Evolutionary conservation across 2,329 filamentous ascomycete genomes (phyloP).

Genomic region (Penicillium expansum): DNA sequence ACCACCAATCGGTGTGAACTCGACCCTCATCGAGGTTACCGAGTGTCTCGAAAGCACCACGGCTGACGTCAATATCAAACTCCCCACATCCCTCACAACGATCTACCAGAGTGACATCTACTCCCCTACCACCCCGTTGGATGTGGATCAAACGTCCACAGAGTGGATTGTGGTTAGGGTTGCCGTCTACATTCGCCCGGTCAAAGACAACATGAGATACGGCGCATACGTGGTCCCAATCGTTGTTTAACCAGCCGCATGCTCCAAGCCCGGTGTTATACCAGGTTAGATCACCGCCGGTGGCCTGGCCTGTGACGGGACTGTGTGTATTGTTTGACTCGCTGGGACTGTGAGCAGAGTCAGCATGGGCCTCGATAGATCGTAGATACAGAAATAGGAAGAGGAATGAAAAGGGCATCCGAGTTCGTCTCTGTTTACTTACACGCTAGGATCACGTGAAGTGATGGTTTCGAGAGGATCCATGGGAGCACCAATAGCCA

Average conservation of each 20-base stretch:
- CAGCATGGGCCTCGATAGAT: not conserved
- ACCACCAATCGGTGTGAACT: slow-evolving; percentile 52
- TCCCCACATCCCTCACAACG: slow-evolving; percentile 56
- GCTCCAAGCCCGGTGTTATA: slow-evolving; percentile 66
- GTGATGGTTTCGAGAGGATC: not conserved
- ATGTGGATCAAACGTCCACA: slow-evolving; percentile 68
- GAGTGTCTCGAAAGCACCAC: slow-evolving; percentile 48
- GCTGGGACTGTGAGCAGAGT: not conserved
- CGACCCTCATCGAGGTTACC: slow-evolving; percentile 48
- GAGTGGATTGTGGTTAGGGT: slow-evolving; percentile 64
- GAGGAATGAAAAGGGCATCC: not conserved
- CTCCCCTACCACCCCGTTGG: slow-evolving; percentile 52
- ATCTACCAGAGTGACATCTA: slow-evolving; percentile 67
- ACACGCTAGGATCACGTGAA: not conserved
- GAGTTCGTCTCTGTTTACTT: not conserved
- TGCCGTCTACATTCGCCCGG: slow-evolving; percentile 49
- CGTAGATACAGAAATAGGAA: not conserved
- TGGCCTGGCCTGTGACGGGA: slow-evolving; percentile 49
- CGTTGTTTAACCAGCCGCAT: slow-evolving; percentile 60
- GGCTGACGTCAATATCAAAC: slow-evolving; percentile 52
- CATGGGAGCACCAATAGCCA: not conserved
- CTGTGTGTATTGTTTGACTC: not conserved
- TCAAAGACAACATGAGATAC: slow-evolving; percentile 69
- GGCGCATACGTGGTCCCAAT: slow-evolving; percentile 61
- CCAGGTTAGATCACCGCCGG: slow-evolving; percentile 65